A percentile compares a stretch with the other conserved stretches of the same genome.
Evolutionary conservation across 768 basidiomycete genomes (phyloP).

Genomic region (Suillus placidus): DNA sequence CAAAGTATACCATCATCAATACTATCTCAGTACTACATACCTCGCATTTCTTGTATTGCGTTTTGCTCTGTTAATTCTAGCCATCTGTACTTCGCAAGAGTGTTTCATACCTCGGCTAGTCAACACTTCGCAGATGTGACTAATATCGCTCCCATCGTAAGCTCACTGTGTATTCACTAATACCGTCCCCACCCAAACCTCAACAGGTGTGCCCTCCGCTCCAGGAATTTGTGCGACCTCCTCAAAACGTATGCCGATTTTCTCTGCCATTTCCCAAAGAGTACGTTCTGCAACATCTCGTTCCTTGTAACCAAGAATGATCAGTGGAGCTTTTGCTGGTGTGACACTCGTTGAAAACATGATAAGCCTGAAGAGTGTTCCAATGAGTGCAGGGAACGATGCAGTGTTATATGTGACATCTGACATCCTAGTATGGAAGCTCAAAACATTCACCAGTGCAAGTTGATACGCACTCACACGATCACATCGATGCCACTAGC

Average conservation of each 20-base stretch:
- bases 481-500: slow-evolving; percentile 59
- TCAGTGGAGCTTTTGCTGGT: slow-evolving; percentile 40
- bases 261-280: slow-evolving; percentile 65
- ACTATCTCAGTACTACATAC: background rate
- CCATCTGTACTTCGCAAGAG: background rate
- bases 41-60: background rate
- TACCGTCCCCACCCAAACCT: slow-evolving; percentile 63
- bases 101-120: background rate
- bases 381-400: slow-evolving; percentile 76
- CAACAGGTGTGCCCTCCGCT: slow-evolving; percentile 63
- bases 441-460: background rate
- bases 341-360: slow-evolving; percentile 17
- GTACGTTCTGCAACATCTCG: slow-evolving; percentile 75
- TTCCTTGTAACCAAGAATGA: slow-evolving; percentile 87
- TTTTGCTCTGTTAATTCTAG: background rate
- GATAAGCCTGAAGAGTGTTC: slow-evolving; percentile 62
- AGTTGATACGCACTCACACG: slow-evolving; percentile 50
- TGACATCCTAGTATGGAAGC: slow-evolving; percentile 65
- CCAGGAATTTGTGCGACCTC: slow-evolving; percentile 59
- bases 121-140: background rate
- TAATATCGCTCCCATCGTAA: background rate
- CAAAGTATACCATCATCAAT: background rate
- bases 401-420: slow-evolving; percentile 92
- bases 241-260: slow-evolving; percentile 57
- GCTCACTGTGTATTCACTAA: background rate